Evolutionary conservation across 441 rosid genomes (phyloP).

Genomic region (Erysimum pusillum): DNA sequence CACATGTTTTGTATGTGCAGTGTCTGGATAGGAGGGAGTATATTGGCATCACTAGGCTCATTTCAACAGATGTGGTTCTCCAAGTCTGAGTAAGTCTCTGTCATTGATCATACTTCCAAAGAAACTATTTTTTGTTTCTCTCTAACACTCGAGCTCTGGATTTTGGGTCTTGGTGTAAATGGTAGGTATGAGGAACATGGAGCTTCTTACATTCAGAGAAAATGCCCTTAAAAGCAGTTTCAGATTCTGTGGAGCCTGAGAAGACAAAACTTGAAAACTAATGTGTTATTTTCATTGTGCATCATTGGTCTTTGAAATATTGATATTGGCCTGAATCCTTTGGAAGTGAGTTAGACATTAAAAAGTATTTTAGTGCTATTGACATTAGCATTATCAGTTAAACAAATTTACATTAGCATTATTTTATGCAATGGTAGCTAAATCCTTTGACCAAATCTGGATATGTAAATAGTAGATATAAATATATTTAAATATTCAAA

Average conservation of each 20-base stretch:
- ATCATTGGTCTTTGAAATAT: neutral
- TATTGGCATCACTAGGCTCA: conserved; percentile 97
- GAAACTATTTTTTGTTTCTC: conserved; percentile 19
- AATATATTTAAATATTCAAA: too few species aligned
- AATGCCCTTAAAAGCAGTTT: conserved; percentile 69
- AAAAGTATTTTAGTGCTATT: neutral
- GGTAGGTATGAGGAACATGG: conserved; percentile 96
- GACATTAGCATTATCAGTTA: too few species aligned
- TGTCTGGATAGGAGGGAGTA: conserved; percentile 98
- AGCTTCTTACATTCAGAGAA: conserved; percentile 89
- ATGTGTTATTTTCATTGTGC: conserved; percentile 20
- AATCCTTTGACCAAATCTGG: too few species aligned
- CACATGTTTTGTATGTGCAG: conserved; percentile 54
- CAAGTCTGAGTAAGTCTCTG: conserved; percentile 82
- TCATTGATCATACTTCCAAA: neutral
- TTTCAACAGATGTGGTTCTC: conserved; percentile 99
- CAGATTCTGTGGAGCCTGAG: neutral
- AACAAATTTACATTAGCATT: too few species aligned
- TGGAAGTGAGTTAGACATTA: neutral
- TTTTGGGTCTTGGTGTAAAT: conserved; percentile 28
- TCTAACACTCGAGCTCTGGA: neutral
- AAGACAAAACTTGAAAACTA: conserved; percentile 21
- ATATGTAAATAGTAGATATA: too few species aligned
- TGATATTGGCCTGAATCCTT: neutral
- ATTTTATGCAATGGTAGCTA: too few species aligned